Percentiles rank a stretch among this genome's conserved stretches.
phyloP scores from a whole-genome alignment of 495 filamentous ascomycete species.

The Penicillium fimorum region DNA sequence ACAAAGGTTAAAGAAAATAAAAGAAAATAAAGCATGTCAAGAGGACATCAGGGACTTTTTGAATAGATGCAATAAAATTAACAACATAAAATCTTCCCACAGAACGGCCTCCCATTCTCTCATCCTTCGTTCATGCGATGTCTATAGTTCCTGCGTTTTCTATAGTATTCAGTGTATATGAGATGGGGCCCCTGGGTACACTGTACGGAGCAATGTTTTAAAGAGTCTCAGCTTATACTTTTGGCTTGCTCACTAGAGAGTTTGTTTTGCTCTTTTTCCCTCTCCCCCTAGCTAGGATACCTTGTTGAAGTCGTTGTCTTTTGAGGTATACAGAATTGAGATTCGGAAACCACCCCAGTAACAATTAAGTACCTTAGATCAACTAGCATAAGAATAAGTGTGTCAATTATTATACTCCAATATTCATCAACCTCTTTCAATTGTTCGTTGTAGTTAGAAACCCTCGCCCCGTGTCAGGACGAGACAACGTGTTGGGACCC shows the following conservation, averaged over 20 bases:
- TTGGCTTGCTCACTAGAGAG: not conserved
- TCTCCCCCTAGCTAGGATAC: not conserved
- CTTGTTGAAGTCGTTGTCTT: no score
- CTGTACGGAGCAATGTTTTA: not conserved
- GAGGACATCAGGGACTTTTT: no score
- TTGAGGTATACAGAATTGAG: not conserved
- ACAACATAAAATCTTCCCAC: no score
- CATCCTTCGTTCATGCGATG: not conserved
- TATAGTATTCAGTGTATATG: not conserved
- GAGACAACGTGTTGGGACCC: conserved; percentile 14
- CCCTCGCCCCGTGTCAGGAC: not conserved
- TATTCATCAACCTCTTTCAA: not conserved
- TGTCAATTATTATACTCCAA: not conserved
- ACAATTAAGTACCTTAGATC: not conserved
- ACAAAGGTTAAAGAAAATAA: no score
- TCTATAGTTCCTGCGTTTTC: not conserved
- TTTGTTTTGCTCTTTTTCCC: not conserved
- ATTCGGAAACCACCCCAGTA: not conserved
- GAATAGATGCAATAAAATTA: no score
- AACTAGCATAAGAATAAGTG: not conserved
- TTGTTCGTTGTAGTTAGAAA: not conserved
- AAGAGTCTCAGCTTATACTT: not conserved
- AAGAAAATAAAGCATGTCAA: no score
- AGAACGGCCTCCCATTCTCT: no score
- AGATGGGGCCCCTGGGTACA: not conserved